These are phyloP conservation scores for Candida manassasensis DNA, from an alignment of 805 yeast genomes.

Conservation along the genomic window DNA sequence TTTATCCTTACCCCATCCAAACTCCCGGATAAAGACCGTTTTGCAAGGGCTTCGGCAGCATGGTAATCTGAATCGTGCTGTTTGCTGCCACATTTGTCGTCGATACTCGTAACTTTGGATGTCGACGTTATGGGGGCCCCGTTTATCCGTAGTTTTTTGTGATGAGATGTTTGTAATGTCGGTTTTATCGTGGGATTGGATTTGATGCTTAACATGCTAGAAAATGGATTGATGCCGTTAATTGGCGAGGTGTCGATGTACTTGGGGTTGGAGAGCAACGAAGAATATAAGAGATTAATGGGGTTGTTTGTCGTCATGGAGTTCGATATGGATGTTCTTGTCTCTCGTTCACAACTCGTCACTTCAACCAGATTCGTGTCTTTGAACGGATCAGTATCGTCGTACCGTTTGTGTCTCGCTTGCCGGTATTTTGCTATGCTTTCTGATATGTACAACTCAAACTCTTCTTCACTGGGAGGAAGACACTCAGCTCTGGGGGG, in stretches of 20 bases:
- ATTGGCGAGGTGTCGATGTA: constrained; percentile 7
- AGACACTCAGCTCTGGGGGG: not conserved
- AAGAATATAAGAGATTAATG: constrained; percentile 23
- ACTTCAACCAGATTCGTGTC: not conserved
- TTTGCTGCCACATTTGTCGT: constrained; percentile 7
- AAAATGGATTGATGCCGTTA: constrained; percentile 11
- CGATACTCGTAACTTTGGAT: constrained; percentile 9
- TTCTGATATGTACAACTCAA: constrained; percentile 30
- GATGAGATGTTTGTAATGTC: constrained; percentile 33
- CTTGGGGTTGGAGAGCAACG: constrained; percentile 15
- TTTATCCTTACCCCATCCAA: constrained; percentile 12
- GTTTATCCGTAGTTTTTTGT: constrained; percentile 39
- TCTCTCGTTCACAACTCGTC: no score
- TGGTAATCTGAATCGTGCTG: constrained; percentile 1
- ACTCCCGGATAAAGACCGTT: constrained; percentile 5
- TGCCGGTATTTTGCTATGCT: constrained; percentile 31
- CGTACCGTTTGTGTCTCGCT: constrained; percentile 15
- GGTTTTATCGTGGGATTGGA: constrained; percentile 36
- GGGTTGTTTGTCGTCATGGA: constrained; percentile 15
- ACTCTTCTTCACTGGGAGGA: constrained; percentile 19
- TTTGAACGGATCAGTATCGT: constrained; percentile 9
- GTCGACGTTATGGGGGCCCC: constrained; percentile 31
- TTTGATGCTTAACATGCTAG: constrained; percentile 18
- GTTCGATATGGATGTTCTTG: not conserved
- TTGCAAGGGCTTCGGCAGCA: constrained; percentile 8